These are phyloP conservation scores for Rhodomyrtus psidioides DNA, from an alignment of 441 rosid species.

Conservation along the genomic window DNA sequence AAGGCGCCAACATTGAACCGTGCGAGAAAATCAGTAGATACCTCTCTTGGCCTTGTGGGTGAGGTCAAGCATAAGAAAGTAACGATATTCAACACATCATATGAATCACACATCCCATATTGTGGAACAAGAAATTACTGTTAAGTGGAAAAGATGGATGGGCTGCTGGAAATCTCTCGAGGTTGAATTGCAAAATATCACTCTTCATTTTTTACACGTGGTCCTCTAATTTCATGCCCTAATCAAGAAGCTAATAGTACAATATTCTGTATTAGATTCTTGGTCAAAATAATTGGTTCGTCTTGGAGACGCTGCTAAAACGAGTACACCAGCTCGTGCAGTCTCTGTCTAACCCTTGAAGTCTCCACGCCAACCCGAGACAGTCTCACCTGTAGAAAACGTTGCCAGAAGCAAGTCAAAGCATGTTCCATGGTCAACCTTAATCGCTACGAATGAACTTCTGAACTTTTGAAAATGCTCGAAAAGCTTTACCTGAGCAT, in stretches of 20 bases:
- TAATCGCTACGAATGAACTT: not conserved
- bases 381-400: constrained; percentile 21
- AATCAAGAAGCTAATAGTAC: not conserved
- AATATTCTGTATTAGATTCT: not conserved
- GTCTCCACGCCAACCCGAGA: constrained; percentile 23
- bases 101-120: not conserved
- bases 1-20: not conserved
- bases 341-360: constrained; percentile 20
- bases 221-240: not conserved
- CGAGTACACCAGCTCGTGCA: constrained; percentile 10
- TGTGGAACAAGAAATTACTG: not conserved
- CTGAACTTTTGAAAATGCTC: not conserved
- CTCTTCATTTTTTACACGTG: not conserved
- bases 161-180: not conserved
- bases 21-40: not conserved
- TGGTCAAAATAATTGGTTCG: not conserved
- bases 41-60: not conserved
- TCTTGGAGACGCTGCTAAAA: not conserved
- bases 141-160: not conserved
- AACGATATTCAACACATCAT: not conserved
- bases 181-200: not conserved
- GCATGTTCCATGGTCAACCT: not conserved
- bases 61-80: not conserved
- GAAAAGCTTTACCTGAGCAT: constrained; percentile 35
- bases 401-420: not conserved